phyloP scores from a whole-genome alignment of 2,329 filamentous ascomycete species.

The Coniochaeta sp. region DNA sequence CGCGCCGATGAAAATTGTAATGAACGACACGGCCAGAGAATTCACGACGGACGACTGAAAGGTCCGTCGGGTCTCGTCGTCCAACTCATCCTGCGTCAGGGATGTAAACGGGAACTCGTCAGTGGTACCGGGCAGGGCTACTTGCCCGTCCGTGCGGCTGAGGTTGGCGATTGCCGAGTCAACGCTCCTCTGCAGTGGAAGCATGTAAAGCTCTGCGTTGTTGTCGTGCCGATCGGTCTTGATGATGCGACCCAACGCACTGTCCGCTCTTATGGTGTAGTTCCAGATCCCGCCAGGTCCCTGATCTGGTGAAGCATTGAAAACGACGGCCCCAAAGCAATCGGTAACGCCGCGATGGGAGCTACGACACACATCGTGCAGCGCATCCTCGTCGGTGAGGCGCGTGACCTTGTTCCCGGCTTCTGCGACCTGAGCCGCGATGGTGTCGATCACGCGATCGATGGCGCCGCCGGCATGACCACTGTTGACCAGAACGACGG shows the following conservation, averaged over 20 bases:
- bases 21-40: conserved; percentile 71
- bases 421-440: conserved; percentile 47
- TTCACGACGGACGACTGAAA: conserved; percentile 71
- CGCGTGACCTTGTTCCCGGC: conserved; percentile 39
- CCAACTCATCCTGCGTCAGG: conserved; percentile 58
- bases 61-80: conserved; percentile 54
- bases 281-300: conserved; percentile 67
- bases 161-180: conserved; percentile 59
- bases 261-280: conserved; percentile 76
- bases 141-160: not conserved
- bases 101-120: conserved; percentile 70
- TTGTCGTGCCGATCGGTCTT: conserved; percentile 58
- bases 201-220: conserved; percentile 66
- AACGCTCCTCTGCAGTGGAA: conserved; percentile 74
- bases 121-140: conserved; percentile 15
- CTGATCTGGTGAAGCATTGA: conserved; percentile 67
- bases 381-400: conserved; percentile 15
- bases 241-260: conserved; percentile 58
- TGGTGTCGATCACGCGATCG: conserved; percentile 56
- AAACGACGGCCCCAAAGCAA: conserved; percentile 67
- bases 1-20: conserved; percentile 72
- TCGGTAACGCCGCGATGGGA: conserved; percentile 56
- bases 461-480: conserved; percentile 64
- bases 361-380: conserved; percentile 44
- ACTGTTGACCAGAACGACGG: conserved; percentile 72